Conservation (phyloP, 2,329 filamentous ascomycete species). For the Beauveria medogensis region DNA sequence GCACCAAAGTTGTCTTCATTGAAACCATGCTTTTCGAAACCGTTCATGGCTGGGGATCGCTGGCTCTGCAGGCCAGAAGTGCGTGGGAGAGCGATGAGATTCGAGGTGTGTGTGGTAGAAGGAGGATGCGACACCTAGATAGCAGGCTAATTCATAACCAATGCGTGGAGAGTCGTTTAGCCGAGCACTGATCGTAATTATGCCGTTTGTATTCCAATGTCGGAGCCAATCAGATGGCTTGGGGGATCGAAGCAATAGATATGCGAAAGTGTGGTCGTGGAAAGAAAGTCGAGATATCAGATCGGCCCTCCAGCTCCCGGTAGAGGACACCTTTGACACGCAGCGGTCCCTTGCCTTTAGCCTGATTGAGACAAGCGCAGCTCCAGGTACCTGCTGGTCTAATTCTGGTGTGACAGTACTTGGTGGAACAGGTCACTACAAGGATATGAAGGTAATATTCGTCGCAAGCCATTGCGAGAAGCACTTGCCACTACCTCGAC, state of each 20-base stretch:
- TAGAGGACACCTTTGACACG: slow-evolving; percentile 6
- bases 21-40: slow-evolving; percentile 57
- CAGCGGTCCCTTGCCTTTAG: background rate
- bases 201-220: background rate
- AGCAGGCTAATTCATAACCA: background rate
- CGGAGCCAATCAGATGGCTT: background rate
- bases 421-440: background rate
- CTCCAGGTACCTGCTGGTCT: background rate
- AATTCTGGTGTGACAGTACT: background rate
- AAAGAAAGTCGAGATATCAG: background rate
- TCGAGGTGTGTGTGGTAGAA: background rate
- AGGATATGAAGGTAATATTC: too few relatives aligned
- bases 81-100: background rate
- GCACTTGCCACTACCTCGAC: too few relatives aligned
- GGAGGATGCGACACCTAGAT: background rate
- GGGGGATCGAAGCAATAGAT: too few relatives aligned
- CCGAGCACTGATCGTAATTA: background rate
- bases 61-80: slow-evolving; percentile 3
- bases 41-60: slow-evolving; percentile 55
- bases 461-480: too few relatives aligned
- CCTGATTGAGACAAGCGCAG: background rate
- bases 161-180: background rate
- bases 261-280: background rate
- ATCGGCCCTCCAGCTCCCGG: background rate
- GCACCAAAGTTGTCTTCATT: slow-evolving; percentile 76